Conservation (phyloP, 2,329 filamentous ascomycete species). For the Sarocladium kiliense region DNA sequence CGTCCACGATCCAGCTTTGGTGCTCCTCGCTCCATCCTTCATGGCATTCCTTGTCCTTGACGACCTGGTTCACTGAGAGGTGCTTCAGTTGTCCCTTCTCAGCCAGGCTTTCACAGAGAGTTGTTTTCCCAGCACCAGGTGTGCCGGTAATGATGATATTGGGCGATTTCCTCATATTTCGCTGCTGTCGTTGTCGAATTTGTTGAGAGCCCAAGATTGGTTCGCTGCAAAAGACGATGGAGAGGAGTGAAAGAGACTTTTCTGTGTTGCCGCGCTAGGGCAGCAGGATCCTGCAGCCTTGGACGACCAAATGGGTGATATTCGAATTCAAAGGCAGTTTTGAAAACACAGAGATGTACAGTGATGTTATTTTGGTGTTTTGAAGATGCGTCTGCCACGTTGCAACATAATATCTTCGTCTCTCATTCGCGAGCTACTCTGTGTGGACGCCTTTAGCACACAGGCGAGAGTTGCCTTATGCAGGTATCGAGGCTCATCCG, state of each 20-base stretch:
- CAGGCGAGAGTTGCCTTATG: background rate
- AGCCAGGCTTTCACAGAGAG: constrained; percentile 78
- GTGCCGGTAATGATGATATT: constrained; percentile 97
- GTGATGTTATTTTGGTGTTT: too few species aligned
- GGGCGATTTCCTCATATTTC: constrained; percentile 48
- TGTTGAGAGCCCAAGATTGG: background rate
- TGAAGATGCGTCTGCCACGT: too few species aligned
- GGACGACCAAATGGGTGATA: too few species aligned
- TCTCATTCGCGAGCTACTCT: too few species aligned
- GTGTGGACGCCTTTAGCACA: background rate
- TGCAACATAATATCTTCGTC: too few species aligned
- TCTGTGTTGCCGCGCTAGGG: too few species aligned
- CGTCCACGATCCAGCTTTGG: constrained; percentile 88
- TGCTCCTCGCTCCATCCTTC: constrained; percentile 84
- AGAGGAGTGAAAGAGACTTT: too few species aligned
- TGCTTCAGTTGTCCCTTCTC: constrained; percentile 73
- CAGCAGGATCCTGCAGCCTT: too few species aligned
- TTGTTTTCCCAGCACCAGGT: constrained; percentile 93
- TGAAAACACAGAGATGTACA: too few species aligned
- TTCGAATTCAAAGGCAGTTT: too few species aligned
- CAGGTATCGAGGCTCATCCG: background rate
- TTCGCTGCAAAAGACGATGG: too few species aligned
- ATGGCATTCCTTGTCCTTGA: constrained; percentile 82
- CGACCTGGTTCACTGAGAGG: constrained; percentile 82
- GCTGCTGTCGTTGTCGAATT: background rate